Percentiles rank a stretch among this genome's conserved stretches.
Conservation (phyloP, 169 alveolate species). For the Eimeria necatrix region DNA sequence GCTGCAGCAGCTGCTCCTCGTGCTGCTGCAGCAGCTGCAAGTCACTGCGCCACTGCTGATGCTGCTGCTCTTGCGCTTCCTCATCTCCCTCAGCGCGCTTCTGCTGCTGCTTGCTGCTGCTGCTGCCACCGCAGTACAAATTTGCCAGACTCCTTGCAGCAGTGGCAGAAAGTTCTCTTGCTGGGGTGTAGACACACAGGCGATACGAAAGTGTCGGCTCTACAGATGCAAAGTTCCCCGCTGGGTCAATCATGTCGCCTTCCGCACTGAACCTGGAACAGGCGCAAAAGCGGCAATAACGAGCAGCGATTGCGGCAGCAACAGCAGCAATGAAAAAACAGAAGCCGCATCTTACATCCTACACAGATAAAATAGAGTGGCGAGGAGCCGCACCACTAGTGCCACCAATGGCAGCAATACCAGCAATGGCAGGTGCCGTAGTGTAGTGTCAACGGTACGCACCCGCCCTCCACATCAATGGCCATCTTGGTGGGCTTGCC, state of each 20-base stretch:
- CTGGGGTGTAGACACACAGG: slow-evolving; percentile 38
- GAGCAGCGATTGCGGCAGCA: slow-evolving; percentile 2
- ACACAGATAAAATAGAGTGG: too few species aligned
- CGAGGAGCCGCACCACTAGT: neutral
- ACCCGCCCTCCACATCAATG: slow-evolving; percentile 82
- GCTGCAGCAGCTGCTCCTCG: slow-evolving; percentile 64
- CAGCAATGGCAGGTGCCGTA: neutral
- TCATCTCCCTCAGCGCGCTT: neutral
- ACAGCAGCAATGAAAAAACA: neutral
- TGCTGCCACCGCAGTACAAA: slow-evolving; percentile 43
- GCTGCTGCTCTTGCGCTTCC: slow-evolving; percentile 43
- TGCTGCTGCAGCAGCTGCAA: slow-evolving; percentile 54
- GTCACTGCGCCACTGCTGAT: slow-evolving; percentile 64
- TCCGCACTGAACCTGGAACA: slow-evolving; percentile 52
- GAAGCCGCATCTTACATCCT: too few species aligned
- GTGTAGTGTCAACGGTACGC: neutral
- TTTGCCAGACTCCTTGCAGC: neutral
- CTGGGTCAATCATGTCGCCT: slow-evolving; percentile 44
- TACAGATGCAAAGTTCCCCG: slow-evolving; percentile 64
- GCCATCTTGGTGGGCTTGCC: slow-evolving; percentile 78
- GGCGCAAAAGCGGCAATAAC: neutral
- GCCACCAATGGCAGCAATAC: neutral
- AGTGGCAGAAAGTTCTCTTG: slow-evolving; percentile 26
- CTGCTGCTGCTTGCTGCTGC: slow-evolving; percentile 22
- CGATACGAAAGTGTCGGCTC: slow-evolving; percentile 38